Evolutionary conservation across 1,139 yeast species (phyloP).

Genomic region (Saccharomyces hybrid): DNA sequence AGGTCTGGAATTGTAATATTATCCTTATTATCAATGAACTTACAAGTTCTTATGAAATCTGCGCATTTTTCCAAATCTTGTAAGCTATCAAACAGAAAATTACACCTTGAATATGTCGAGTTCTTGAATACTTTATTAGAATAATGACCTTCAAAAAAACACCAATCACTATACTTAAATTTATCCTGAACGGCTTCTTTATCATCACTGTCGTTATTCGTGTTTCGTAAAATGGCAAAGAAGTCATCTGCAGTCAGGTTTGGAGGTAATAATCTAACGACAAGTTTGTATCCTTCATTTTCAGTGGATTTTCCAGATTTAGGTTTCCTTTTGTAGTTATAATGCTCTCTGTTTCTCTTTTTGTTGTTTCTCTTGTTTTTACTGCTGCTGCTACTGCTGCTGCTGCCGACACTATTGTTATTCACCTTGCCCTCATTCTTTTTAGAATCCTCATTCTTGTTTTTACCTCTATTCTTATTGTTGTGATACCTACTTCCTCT

Average conservation of each 20-base stretch:
- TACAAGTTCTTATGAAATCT: constrained; percentile 11
- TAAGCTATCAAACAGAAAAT: constrained; percentile 21
- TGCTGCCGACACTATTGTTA: background rate
- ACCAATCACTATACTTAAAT: constrained; percentile 15
- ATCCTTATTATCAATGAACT: constrained; percentile 25
- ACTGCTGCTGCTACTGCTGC: no score
- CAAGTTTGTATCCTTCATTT: constrained; percentile 20
- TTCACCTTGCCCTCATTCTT: background rate
- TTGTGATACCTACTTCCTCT: background rate
- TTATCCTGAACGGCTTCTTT: constrained; percentile 8
- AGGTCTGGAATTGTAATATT: constrained; percentile 19
- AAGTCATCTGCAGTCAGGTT: constrained; percentile 23
- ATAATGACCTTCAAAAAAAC: constrained; percentile 26
- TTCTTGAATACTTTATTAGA: constrained; percentile 24
- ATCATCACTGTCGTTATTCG: constrained; percentile 9
- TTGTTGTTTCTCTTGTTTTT: constrained; percentile 4
- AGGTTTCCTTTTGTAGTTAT: constrained; percentile 11
- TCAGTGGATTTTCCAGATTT: constrained; percentile 7
- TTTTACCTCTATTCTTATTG: background rate
- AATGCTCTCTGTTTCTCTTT: constrained; percentile 3
- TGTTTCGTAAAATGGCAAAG: background rate
- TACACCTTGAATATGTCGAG: constrained; percentile 29
- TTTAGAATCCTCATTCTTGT: background rate
- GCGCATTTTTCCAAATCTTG: constrained; percentile 15
- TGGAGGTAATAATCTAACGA: constrained; percentile 30